Evolutionary conservation across 768 basidiomycete species (phyloP).

Genomic region (Serendipita sp.): DNA sequence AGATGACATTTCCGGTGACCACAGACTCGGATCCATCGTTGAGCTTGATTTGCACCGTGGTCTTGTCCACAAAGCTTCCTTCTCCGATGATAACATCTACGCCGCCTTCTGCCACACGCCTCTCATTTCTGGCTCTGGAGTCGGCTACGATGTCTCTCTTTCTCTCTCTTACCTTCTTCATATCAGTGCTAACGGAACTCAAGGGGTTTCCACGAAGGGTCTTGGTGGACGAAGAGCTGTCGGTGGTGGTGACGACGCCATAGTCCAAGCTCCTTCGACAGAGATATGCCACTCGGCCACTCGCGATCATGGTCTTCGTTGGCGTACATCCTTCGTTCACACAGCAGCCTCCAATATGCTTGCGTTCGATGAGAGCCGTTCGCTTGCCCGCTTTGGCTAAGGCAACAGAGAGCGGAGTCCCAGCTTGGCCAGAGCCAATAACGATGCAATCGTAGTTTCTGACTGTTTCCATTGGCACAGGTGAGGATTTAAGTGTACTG

Average conservation of each 20-base stretch:
- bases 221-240: neutral
- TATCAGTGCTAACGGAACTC: neutral
- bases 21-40: slow-evolving; percentile 1
- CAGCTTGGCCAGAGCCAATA: slow-evolving; percentile 11
- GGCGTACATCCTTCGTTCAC: slow-evolving; percentile 12
- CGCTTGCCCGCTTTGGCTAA: slow-evolving; percentile 9
- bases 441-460: slow-evolving; percentile 6
- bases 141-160: slow-evolving; percentile 9
- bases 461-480: neutral
- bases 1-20: slow-evolving; percentile 7
- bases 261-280: slow-evolving; percentile 8
- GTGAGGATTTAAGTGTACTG: too few species aligned
- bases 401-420: slow-evolving; percentile 7
- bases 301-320: slow-evolving; percentile 11
- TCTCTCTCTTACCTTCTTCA: slow-evolving; percentile 7
- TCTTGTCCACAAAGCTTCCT: slow-evolving; percentile 8
- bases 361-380: slow-evolving; percentile 8
- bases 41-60: slow-evolving; percentile 7
- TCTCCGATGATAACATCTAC: slow-evolving; percentile 8
- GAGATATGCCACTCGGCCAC: slow-evolving; percentile 9
- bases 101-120: slow-evolving; percentile 4
- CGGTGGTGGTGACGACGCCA: slow-evolving; percentile 1
- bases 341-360: slow-evolving; percentile 11
- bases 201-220: neutral
- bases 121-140: slow-evolving; percentile 5